These are phyloP conservation scores for Hanseniaspora meyeri DNA, from an alignment of 805 yeast species.

Conservation along the genomic window DNA sequence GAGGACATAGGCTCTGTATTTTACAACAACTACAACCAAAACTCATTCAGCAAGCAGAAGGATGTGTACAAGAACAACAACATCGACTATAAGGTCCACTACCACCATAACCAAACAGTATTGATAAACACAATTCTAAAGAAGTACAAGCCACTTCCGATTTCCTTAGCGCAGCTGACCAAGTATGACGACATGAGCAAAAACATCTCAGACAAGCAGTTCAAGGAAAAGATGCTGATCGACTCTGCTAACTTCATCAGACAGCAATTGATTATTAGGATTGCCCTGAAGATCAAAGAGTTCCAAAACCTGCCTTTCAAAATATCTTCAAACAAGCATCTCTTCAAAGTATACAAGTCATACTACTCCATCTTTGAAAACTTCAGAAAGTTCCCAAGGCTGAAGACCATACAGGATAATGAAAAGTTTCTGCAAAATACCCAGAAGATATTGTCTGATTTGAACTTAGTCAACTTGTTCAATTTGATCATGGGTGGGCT, in stretches of 20 bases:
- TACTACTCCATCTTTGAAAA: slow-evolving; percentile 80
- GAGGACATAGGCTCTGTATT: slow-evolving; percentile 3
- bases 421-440: slow-evolving; percentile 55
- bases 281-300: slow-evolving; percentile 68
- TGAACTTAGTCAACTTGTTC: slow-evolving; percentile 70
- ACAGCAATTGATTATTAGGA: slow-evolving; percentile 68
- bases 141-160: slow-evolving; percentile 68
- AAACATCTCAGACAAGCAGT: slow-evolving; percentile 30
- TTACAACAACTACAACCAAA: slow-evolving; percentile 7
- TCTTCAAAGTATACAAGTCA: slow-evolving; percentile 77
- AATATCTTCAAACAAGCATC: slow-evolving; percentile 72
- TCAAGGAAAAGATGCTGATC: slow-evolving; percentile 56
- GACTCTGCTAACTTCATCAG: slow-evolving; percentile 82
- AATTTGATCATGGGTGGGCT: slow-evolving; percentile 87
- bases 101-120: slow-evolving; percentile 12
- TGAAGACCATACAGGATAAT: slow-evolving; percentile 63
- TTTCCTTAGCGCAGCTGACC: slow-evolving; percentile 78
- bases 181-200: slow-evolving; percentile 56
- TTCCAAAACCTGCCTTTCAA: slow-evolving; percentile 74
- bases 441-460: slow-evolving; percentile 51
- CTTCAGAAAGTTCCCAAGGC: slow-evolving; percentile 59
- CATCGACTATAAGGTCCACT: slow-evolving; percentile 11
- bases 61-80: slow-evolving; percentile 1
- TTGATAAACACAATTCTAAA: slow-evolving; percentile 8
- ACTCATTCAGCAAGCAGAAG: slow-evolving; percentile 7